Conservation (phyloP, 805 yeast species). For the Wickerhamiella azyma region DNA sequence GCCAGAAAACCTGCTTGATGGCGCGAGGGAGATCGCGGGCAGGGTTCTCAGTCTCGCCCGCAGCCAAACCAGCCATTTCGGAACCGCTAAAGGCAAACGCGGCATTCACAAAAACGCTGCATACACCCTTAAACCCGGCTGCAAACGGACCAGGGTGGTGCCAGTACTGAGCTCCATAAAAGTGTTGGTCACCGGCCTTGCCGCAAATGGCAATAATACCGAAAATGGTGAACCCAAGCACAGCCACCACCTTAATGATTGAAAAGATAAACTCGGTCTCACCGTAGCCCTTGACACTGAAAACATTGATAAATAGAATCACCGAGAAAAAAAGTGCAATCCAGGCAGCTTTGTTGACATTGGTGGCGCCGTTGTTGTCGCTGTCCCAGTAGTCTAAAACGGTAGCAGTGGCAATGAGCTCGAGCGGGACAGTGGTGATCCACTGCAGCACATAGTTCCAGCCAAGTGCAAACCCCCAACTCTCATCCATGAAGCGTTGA, state of each 20-base stretch:
- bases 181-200: constrained; percentile 42
- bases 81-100: constrained; percentile 66
- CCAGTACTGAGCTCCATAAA: constrained; percentile 37
- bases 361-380: constrained; percentile 43
- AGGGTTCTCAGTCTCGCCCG: constrained; percentile 62
- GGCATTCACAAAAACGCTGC: constrained; percentile 53
- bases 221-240: constrained; percentile 39
- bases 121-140: constrained; percentile 52
- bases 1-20: constrained; percentile 69
- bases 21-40: constrained; percentile 54
- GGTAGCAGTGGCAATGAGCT: constrained; percentile 42
- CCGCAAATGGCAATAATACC: constrained; percentile 43
- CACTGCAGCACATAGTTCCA: constrained; percentile 50
- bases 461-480: constrained; percentile 50
- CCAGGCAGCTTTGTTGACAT: constrained; percentile 35
- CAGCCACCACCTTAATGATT: constrained; percentile 37
- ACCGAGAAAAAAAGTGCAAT: constrained; percentile 36
- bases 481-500: constrained; percentile 43
- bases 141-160: constrained; percentile 35
- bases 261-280: constrained; percentile 48
- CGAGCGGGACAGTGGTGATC: constrained; percentile 46
- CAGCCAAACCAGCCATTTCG: constrained; percentile 56
- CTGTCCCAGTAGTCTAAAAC: constrained; percentile 36
- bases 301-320: constrained; percentile 32
- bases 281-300: constrained; percentile 42